Evolutionary conservation across 2,329 filamentous ascomycete species (phyloP).

Genomic region (Stylonectria norvegica): DNA sequence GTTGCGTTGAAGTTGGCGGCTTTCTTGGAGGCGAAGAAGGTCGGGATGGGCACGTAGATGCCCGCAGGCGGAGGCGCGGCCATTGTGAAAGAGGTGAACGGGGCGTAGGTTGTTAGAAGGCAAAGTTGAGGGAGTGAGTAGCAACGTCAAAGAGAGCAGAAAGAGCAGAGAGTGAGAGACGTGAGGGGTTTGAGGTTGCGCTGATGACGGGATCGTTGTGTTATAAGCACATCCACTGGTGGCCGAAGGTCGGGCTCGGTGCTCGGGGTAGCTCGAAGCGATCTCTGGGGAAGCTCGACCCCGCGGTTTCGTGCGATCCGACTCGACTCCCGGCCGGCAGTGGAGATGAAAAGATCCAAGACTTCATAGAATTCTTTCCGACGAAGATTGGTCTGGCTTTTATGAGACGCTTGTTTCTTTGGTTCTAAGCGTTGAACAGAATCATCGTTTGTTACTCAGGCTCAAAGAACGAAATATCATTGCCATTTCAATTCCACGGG

Average conservation of each 20-base stretch:
- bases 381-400: too few relatives aligned
- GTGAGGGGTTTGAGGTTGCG: not conserved
- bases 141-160: not conserved
- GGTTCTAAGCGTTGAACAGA: too few relatives aligned
- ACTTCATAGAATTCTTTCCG: too few relatives aligned
- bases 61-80: conserved; percentile 46
- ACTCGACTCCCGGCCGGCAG: too few relatives aligned
- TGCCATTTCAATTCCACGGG: too few relatives aligned
- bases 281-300: conserved; percentile 7
- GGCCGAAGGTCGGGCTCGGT: conserved; percentile 17
- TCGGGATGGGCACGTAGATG: conserved; percentile 60
- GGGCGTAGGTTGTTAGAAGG: not conserved
- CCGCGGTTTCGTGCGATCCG: too few relatives aligned
- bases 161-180: conserved; percentile 9
- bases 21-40: conserved; percentile 54
- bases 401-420: too few relatives aligned
- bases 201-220: not conserved
- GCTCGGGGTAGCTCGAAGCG: conserved; percentile 23
- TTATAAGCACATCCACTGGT: not conserved
- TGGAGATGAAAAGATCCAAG: too few relatives aligned
- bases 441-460: too few relatives aligned
- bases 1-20: conserved; percentile 41
- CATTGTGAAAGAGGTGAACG: conserved; percentile 15
- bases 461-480: too few relatives aligned
- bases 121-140: not conserved